Evolutionary conservation across 108 stramenopile species (phyloP).

Genomic region (Ochromonas danica): DNA sequence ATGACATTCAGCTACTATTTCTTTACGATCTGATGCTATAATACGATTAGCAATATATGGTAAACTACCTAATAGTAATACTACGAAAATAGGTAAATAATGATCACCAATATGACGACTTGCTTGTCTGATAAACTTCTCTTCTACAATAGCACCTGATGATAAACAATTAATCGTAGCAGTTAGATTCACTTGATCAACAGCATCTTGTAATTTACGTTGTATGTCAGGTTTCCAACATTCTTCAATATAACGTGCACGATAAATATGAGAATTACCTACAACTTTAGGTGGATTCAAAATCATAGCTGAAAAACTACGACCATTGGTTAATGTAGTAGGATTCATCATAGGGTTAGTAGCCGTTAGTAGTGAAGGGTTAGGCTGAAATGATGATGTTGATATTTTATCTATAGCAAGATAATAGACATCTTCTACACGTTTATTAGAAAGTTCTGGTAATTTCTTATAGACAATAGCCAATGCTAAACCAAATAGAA

Average conservation of each 20-base stretch:
- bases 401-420: no score
- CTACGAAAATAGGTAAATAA: not conserved
- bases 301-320: no score
- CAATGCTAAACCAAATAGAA: not conserved
- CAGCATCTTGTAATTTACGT: not conserved
- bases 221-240: not conserved
- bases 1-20: not conserved
- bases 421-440: no score
- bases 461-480: not conserved
- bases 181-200: not conserved
- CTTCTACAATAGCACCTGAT: not conserved
- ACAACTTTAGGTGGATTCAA: no score
- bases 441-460: no score
- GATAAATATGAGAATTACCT: no score
- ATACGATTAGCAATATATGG: not conserved
- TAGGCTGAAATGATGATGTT: no score
- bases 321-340: no score
- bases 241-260: no score
- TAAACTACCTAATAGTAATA: not conserved
- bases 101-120: conserved; percentile 8
- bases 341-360: no score
- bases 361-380: no score
- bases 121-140: not conserved
- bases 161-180: not conserved
- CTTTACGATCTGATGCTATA: not conserved